These are phyloP conservation scores for Platanus orientalis DNA, from an alignment of 164 flowering plant species.

Conservation along the genomic window DNA sequence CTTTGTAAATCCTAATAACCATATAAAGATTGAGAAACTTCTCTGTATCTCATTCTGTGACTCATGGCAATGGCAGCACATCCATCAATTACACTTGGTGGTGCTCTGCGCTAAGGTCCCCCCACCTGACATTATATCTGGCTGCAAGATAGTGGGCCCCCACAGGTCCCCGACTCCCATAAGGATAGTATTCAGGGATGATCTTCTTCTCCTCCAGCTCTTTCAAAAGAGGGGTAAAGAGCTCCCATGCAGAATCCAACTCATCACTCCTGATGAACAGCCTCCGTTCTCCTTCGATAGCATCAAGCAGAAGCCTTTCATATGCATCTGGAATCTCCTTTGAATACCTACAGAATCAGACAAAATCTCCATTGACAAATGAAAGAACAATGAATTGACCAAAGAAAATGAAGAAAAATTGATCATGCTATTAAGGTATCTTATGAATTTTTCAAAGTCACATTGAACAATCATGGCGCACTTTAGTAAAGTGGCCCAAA, in stretches of 20 bases:
- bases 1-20: no score
- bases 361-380: background rate
- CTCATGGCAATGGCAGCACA: no score
- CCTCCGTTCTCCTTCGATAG: constrained; percentile 85
- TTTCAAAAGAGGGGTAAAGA: constrained; percentile 76
- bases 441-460: background rate
- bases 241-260: constrained; percentile 86
- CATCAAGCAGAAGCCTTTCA: constrained; percentile 91
- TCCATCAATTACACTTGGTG: background rate
- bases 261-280: constrained; percentile 89
- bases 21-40: no score
- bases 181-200: constrained; percentile 80
- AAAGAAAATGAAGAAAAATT: background rate
- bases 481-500: no score
- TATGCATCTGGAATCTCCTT: constrained; percentile 95
- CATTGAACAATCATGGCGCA: no score
- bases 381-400: no score
- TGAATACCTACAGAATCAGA: constrained; percentile 46
- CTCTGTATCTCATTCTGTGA: no score
- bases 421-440: no score
- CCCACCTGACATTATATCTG: constrained; percentile 80
- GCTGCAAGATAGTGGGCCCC: constrained; percentile 97
- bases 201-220: constrained; percentile 80
- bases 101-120: constrained; percentile 57
- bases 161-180: constrained; percentile 94